These are phyloP conservation scores for Microstegium vimineum DNA, from an alignment of 176 grass and related monocot genomes.

Conservation along the genomic window DNA sequence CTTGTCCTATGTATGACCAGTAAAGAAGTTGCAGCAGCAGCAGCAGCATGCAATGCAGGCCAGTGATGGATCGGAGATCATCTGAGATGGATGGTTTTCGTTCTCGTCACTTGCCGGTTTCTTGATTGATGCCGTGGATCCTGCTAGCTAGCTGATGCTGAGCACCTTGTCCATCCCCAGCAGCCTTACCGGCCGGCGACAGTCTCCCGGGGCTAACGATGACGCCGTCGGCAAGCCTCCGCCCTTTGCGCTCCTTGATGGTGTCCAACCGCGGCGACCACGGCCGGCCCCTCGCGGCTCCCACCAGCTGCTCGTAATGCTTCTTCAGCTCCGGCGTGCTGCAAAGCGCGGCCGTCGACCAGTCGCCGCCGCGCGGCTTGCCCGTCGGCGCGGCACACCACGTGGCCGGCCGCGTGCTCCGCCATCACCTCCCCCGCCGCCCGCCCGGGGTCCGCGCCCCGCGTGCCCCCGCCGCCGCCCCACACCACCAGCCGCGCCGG, in stretches of 20 bases:
- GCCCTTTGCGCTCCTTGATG: conserved; percentile 51
- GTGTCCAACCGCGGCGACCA: conserved; percentile 87
- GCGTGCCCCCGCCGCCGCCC: conserved; percentile 45
- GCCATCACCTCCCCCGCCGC: conserved; percentile 54
- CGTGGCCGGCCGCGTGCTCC: conserved; percentile 32
- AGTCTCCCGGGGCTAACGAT: conserved; percentile 19
- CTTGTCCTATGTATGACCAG: not conserved
- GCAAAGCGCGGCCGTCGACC: conserved; percentile 31
- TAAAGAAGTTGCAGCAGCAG: not conserved
- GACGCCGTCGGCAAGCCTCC: not conserved
- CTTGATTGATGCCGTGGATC: not conserved
- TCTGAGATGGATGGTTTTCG: not conserved
- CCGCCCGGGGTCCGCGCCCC: not conserved
- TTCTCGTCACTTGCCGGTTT: not conserved
- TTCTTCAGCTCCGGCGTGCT: conserved; percentile 90
- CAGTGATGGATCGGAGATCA: not conserved
- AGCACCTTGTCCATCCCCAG: conserved; percentile 34
- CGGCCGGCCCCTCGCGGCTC: conserved; percentile 37
- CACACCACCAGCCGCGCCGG: conserved; percentile 45
- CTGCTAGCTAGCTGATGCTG: not conserved
- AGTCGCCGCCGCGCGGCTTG: not conserved
- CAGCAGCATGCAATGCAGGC: not conserved
- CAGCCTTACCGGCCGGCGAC: conserved; percentile 49
- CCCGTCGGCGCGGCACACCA: conserved; percentile 59
- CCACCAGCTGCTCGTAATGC: conserved; percentile 77